phyloP scores from a whole-genome alignment of 495 filamentous ascomycete species.

The Acidiella bohemica region DNA sequence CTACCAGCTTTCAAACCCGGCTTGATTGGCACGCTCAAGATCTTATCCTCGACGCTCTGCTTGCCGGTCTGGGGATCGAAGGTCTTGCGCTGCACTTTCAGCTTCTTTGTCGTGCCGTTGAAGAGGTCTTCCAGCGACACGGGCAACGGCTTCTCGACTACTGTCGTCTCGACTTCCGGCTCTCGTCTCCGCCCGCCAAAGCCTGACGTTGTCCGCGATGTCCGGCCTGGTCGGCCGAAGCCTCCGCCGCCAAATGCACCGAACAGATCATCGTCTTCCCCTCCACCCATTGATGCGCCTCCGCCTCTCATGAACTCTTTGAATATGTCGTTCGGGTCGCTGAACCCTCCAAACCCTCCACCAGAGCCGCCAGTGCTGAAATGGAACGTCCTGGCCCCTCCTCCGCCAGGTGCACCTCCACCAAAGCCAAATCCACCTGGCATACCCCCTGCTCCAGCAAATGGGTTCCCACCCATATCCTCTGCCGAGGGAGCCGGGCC shows the following conservation, averaged over 20 bases:
- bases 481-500: constrained; percentile 47
- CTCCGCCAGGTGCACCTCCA: constrained; percentile 35
- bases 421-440: constrained; percentile 44
- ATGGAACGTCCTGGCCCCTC: constrained; percentile 52
- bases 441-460: constrained; percentile 40
- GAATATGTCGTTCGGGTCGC: constrained; percentile 73
- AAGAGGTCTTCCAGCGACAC: constrained; percentile 80
- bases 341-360: constrained; percentile 57
- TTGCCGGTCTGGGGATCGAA: constrained; percentile 71
- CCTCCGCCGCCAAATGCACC: constrained; percentile 12
- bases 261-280: constrained; percentile 25
- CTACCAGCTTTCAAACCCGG: constrained; percentile 87
- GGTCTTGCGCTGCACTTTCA: constrained; percentile 92
- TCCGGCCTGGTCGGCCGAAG: constrained; percentile 23
- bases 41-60: constrained; percentile 71
- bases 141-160: constrained; percentile 70
- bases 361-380: constrained; percentile 51
- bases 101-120: constrained; percentile 77
- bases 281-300: constrained; percentile 32
- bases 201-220: constrained; percentile 31
- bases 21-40: constrained; percentile 87
- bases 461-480: constrained; percentile 30
- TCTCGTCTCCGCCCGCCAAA: constrained; percentile 34
- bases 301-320: constrained; percentile 58
- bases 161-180: constrained; percentile 60